phyloP scores from a whole-genome alignment of 2,329 filamentous ascomycete species.

The Graphium sp. region DNA sequence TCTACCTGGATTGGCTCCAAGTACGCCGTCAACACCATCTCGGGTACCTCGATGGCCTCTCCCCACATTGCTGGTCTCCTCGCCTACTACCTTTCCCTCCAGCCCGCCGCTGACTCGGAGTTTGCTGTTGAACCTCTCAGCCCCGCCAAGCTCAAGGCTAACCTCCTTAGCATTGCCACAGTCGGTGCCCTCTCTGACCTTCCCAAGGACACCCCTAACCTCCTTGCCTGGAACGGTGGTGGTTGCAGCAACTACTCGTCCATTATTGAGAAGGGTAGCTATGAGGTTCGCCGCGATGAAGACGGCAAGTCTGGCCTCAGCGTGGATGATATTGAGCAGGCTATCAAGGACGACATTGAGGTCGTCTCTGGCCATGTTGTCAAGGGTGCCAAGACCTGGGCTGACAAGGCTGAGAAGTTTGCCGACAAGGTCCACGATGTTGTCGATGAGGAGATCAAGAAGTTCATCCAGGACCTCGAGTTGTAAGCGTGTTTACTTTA shows the following conservation, averaged over 20 bases:
- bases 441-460: slow-evolving; percentile 41
- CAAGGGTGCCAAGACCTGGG: slow-evolving; percentile 32
- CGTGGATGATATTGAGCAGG: slow-evolving; percentile 34
- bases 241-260: slow-evolving; percentile 80
- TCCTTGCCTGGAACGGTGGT: slow-evolving; percentile 98
- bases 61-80: slow-evolving; percentile 92
- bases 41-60: slow-evolving; percentile 97
- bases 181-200: slow-evolving; percentile 63
- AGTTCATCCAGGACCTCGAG: slow-evolving; percentile 20
- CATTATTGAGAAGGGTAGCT: slow-evolving; percentile 60
- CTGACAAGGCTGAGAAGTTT: slow-evolving; percentile 41
- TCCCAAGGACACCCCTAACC: slow-evolving; percentile 73
- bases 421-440: slow-evolving; percentile 46
- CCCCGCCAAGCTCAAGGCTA: slow-evolving; percentile 84
- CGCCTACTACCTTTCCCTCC: slow-evolving; percentile 94
- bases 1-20: slow-evolving; percentile 98
- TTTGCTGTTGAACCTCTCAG: slow-evolving; percentile 82
- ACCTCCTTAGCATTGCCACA: slow-evolving; percentile 71
- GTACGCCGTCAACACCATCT: slow-evolving; percentile 96
- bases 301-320: no score
- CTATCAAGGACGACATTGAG: slow-evolving; percentile 44
- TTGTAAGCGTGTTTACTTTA: background rate
- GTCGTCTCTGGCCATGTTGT: slow-evolving; percentile 38
- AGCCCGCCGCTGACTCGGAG: slow-evolving; percentile 77
- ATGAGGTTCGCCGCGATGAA: slow-evolving; percentile 45